These are phyloP conservation scores for Penicillium antarcticum DNA, from an alignment of 495 filamentous ascomycete species.

Conservation along the genomic window DNA sequence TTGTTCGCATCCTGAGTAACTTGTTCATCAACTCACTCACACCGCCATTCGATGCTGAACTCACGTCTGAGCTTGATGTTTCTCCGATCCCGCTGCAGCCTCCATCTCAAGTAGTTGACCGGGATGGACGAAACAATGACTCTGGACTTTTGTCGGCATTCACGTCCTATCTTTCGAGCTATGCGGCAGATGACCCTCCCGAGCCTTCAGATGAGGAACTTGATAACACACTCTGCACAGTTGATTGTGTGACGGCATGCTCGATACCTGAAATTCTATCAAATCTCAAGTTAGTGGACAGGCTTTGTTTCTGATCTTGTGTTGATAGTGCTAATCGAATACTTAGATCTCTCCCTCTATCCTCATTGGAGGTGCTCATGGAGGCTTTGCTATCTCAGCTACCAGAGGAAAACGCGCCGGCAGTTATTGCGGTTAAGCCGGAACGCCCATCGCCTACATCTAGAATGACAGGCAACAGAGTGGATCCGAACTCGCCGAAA, in stretches of 20 bases:
- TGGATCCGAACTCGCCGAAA: slow-evolving; percentile 53
- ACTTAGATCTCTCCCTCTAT: slow-evolving; percentile 62
- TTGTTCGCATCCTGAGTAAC: slow-evolving; percentile 89
- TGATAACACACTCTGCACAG: slow-evolving; percentile 89
- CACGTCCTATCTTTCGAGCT: slow-evolving; percentile 95
- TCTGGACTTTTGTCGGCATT: slow-evolving; percentile 88
- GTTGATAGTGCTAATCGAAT: background rate
- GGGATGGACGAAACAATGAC: slow-evolving; percentile 71
- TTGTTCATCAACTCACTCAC: slow-evolving; percentile 95
- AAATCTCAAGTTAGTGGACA: slow-evolving; percentile 70
- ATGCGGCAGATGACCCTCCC: slow-evolving; percentile 95
- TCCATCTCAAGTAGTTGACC: slow-evolving; percentile 91
- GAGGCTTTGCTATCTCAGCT: slow-evolving; percentile 74
- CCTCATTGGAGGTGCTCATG: slow-evolving; percentile 64
- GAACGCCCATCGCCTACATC: slow-evolving; percentile 62
- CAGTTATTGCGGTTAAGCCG: slow-evolving; percentile 83
- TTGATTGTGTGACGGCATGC: slow-evolving; percentile 91
- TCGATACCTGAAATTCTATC: slow-evolving; percentile 77
- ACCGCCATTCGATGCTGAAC: slow-evolving; percentile 74
- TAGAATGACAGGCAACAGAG: slow-evolving; percentile 36
- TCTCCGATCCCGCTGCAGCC: slow-evolving; percentile 83
- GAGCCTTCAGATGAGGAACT: slow-evolving; percentile 97
- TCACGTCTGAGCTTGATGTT: slow-evolving; percentile 68
- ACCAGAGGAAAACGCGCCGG: slow-evolving; percentile 77
- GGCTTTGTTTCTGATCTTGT: background rate